phyloP scores from a whole-genome alignment of 495 filamentous ascomycete species.

The Podospora pseudopauciseta region DNA sequence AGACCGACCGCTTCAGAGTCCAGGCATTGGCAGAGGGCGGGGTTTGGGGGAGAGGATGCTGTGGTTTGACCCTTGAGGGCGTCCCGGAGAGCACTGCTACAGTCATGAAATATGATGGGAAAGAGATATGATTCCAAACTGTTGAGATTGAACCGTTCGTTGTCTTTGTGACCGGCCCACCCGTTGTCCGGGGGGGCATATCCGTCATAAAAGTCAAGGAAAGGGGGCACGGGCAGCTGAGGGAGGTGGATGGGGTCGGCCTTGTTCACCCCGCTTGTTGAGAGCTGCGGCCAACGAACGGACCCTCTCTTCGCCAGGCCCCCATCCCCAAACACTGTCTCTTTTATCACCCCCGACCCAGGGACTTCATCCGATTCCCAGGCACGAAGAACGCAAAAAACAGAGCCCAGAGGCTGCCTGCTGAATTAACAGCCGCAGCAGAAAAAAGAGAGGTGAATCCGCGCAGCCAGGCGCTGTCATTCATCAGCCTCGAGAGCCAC shows the following conservation, averaged over 20 bases:
- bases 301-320: constrained; percentile 6
- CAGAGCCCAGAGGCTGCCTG: neutral
- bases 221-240: neutral
- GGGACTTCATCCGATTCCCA: constrained; percentile 3
- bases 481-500: neutral
- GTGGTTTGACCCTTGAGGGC: too few relatives aligned
- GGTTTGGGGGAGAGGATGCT: neutral
- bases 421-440: neutral
- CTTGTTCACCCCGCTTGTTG: constrained; percentile 18
- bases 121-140: neutral
- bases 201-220: neutral
- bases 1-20: neutral
- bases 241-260: neutral
- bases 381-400: neutral
- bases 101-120: neutral
- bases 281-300: constrained; percentile 18
- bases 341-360: constrained; percentile 8
- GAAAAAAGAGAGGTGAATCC: neutral
- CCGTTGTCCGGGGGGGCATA: neutral
- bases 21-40: neutral
- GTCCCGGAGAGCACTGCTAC: too few relatives aligned
- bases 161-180: neutral
- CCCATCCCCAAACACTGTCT: neutral
- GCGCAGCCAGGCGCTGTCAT: constrained; percentile 1
- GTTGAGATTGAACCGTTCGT: neutral